These are phyloP conservation scores for Saccharomyces hybrid DNA, from an alignment of 1,139 yeast genomes.

Conservation along the genomic window DNA sequence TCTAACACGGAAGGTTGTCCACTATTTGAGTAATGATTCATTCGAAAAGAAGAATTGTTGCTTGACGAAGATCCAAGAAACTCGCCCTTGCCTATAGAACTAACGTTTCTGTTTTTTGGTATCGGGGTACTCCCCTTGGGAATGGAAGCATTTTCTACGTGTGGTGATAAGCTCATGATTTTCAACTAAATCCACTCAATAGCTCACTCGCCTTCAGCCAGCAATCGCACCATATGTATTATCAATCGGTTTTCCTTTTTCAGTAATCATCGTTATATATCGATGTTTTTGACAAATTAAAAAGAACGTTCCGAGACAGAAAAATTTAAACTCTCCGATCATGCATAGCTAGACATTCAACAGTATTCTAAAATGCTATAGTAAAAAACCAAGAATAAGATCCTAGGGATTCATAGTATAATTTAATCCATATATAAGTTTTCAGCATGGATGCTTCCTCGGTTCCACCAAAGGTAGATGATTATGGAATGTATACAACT, in stretches of 20 bases:
- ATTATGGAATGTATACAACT: background rate
- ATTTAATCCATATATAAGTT: background rate
- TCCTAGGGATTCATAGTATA: background rate
- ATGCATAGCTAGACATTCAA: background rate
- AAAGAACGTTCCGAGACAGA: background rate
- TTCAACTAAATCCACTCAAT: background rate
- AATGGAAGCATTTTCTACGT: background rate
- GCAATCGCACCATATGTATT: background rate
- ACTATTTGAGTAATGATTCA: slow-evolving; percentile 10
- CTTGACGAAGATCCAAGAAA: slow-evolving; percentile 9
- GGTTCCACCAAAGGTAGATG: background rate
- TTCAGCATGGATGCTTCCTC: background rate
- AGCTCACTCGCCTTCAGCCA: background rate
- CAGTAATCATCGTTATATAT: background rate
- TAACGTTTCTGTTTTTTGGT: slow-evolving; percentile 9
- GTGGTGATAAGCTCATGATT: background rate
- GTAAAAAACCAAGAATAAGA: background rate
- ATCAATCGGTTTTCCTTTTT: background rate
- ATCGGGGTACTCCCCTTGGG: background rate
- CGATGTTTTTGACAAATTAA: background rate
- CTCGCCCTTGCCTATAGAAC: slow-evolving; percentile 9
- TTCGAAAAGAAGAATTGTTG: slow-evolving; percentile 11
- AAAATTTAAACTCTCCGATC: background rate
- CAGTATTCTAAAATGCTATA: background rate
- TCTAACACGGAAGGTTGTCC: slow-evolving; percentile 9